phyloP scores from a whole-genome alignment of 2,329 filamentous ascomycete genomes.

The Lachnellula arida region DNA sequence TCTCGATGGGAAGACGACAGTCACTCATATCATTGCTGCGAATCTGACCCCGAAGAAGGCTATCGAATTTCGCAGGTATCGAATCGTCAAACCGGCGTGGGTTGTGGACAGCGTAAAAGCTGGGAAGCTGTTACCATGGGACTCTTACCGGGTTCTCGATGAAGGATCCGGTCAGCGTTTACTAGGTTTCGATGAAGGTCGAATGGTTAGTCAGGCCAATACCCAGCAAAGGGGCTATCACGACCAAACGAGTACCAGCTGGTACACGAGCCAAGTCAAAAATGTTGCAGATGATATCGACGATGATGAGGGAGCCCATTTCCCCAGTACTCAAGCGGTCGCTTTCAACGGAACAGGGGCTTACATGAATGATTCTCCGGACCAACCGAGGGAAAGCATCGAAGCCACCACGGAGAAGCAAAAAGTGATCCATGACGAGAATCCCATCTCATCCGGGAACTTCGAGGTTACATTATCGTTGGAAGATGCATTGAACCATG shows the following conservation, averaged over 20 bases:
- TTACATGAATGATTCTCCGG: conserved; percentile 1
- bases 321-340: conserved; percentile 21
- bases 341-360: conserved; percentile 9
- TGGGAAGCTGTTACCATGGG: conserved; percentile 80
- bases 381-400: conserved; percentile 5
- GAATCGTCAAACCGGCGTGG: conserved; percentile 94
- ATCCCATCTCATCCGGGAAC: conserved; percentile 19
- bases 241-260: conserved; percentile 77
- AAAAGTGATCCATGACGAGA: background rate
- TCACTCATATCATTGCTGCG: conserved; percentile 93
- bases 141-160: conserved; percentile 76
- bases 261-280: conserved; percentile 71
- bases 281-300: conserved; percentile 37
- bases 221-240: conserved; percentile 62
- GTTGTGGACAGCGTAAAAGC: conserved; percentile 83
- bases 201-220: conserved; percentile 61
- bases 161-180: conserved; percentile 80
- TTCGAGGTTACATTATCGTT: conserved; percentile 32
- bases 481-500: conserved; percentile 29
- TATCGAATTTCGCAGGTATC: conserved; percentile 80
- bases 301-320: conserved; percentile 36
- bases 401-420: background rate
- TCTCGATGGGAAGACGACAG: conserved; percentile 87
- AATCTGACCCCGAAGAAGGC: conserved; percentile 88
- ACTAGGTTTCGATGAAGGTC: conserved; percentile 57